Conservation (phyloP, 208 protist species). For the Hexamita inflata region DNA sequence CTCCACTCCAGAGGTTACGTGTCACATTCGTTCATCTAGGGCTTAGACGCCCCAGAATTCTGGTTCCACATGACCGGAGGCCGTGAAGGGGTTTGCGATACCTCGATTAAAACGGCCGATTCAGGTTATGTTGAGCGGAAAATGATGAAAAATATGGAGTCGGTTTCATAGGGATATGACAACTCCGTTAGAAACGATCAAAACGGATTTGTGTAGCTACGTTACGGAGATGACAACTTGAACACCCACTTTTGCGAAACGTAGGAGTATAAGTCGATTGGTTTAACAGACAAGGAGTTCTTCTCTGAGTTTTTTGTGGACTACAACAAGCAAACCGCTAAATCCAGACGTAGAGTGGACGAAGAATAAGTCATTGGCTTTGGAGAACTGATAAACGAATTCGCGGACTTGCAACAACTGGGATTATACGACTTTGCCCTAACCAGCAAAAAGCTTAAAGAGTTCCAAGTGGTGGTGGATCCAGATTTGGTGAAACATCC, state of each 20-base stretch:
- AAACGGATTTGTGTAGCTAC: constrained; percentile 79
- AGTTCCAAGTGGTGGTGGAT: too few species aligned
- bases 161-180: constrained; percentile 63
- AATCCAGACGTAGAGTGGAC: too few species aligned
- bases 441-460: too few species aligned
- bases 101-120: constrained; percentile 95
- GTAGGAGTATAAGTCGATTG: constrained; percentile 40
- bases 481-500: too few species aligned
- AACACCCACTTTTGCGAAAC: constrained; percentile 74
- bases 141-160: constrained; percentile 91
- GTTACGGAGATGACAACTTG: constrained; percentile 97
- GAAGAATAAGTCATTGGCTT: too few species aligned
- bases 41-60: constrained; percentile 92
- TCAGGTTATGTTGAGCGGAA: constrained; percentile 78
- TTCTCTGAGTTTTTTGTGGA: constrained; percentile 25
- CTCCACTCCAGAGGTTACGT: constrained; percentile 89
- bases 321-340: too few species aligned
- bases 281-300: constrained; percentile 35
- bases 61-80: constrained; percentile 99
- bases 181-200: constrained; percentile 65
- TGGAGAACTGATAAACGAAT: too few species aligned
- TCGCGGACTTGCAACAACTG: too few species aligned
- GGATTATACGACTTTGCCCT: too few species aligned
- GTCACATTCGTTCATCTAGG: constrained; percentile 78
- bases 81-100: constrained; percentile 95